Evolutionary conservation across 805 yeast genomes (phyloP).

Genomic region (Hanseniaspora lindneri): DNA sequence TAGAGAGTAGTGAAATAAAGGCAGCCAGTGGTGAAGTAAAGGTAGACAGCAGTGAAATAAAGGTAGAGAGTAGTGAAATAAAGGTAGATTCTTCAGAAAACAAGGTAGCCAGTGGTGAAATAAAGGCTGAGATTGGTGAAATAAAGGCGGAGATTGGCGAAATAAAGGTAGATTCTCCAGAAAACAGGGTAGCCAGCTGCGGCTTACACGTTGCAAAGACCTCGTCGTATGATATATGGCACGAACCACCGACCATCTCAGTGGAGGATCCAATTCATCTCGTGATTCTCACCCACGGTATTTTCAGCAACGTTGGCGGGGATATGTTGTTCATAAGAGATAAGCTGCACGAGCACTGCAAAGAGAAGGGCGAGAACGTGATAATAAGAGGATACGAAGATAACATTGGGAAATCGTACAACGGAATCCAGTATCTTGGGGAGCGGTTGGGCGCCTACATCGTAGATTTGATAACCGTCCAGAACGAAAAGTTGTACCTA

Average conservation of each 20-base stretch:
- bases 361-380: conserved; percentile 47
- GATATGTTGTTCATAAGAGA: conserved; percentile 86
- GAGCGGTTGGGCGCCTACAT: conserved; percentile 66
- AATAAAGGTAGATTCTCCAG: too few relatives aligned
- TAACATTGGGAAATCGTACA: conserved; percentile 77
- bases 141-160: too few relatives aligned
- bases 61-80: too few relatives aligned
- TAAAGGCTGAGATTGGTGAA: too few relatives aligned
- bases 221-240: conserved; percentile 68
- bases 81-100: too few relatives aligned
- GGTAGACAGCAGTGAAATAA: too few relatives aligned
- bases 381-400: conserved; percentile 74
- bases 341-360: conserved; percentile 42
- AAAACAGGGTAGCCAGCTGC: conserved; percentile 5
- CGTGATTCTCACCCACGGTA: conserved; percentile 80
- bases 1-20: too few relatives aligned
- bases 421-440: conserved; percentile 79
- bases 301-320: conserved; percentile 79
- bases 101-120: too few relatives aligned
- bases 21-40: too few relatives aligned
- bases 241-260: conserved; percentile 41
- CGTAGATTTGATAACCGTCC: conserved; percentile 35
- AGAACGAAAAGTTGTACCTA: conserved; percentile 35
- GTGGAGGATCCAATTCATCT: conserved; percentile 57
- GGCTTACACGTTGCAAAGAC: conserved; percentile 26